A percentile compares a stretch with the other conserved stretches of the same genome.
phyloP scores from a whole-genome alignment of 106 monocot genomes.

The Dendrobium catenatum region DNA sequence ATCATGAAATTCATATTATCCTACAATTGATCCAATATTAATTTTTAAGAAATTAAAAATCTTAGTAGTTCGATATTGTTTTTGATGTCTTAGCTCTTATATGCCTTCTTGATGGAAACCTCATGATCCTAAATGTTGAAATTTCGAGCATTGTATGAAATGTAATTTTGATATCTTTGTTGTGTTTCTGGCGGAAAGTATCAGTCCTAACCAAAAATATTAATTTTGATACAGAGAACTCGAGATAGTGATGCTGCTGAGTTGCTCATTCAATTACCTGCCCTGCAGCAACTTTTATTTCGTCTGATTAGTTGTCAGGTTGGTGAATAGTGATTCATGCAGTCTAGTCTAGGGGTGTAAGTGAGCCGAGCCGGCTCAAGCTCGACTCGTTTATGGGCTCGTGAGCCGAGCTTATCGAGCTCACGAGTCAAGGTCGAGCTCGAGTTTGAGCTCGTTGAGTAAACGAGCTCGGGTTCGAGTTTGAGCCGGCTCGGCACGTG shows the following conservation, averaged over 20 bases:
- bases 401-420: too few relatives aligned
- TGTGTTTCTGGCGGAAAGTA: not conserved
- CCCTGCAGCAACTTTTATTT: constrained; percentile 78
- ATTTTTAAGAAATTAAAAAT: too few relatives aligned
- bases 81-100: not conserved
- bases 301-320: constrained; percentile 89
- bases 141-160: not conserved
- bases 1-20: too few relatives aligned
- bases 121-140: not conserved
- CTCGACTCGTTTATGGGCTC: too few relatives aligned
- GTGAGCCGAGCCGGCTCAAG: too few relatives aligned
- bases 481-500: too few relatives aligned
- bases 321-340: not conserved
- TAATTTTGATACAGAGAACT: constrained; percentile 42
- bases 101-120: not conserved
- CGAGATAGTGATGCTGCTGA: constrained; percentile 68
- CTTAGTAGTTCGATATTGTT: too few relatives aligned
- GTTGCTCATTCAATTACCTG: constrained; percentile 85
- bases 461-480: too few relatives aligned
- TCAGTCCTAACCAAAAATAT: not conserved
- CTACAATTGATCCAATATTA: too few relatives aligned
- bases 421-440: too few relatives aligned
- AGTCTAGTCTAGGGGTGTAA: too few relatives aligned
- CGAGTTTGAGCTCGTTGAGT: too few relatives aligned
- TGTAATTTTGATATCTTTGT: not conserved